Percentiles rank a stretch among this genome's conserved stretches.
phyloP scores from a whole-genome alignment of 2,329 filamentous ascomycete species.

The Diaporthe australafricana region DNA sequence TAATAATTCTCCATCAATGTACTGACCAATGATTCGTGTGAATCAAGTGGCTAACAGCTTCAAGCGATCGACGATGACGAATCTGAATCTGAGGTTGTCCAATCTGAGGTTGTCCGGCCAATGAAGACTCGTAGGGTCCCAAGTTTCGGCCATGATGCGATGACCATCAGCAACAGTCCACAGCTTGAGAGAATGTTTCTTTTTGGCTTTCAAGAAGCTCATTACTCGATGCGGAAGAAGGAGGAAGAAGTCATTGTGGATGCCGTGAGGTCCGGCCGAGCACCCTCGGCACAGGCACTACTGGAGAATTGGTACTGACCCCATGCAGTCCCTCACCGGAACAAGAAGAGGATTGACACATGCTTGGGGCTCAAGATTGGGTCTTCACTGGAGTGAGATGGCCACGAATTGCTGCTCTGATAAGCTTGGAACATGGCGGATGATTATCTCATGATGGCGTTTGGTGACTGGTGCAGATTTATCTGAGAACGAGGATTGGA shows the following conservation, averaged over 20 bases:
- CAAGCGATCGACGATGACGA: not conserved
- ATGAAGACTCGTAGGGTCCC: not conserved
- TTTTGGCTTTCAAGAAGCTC: not conserved
- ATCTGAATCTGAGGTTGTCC: not conserved
- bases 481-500: not conserved
- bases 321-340: not conserved
- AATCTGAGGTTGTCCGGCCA: not conserved
- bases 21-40: fast-evolving
- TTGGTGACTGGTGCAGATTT: not conserved
- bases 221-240: not conserved
- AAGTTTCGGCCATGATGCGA: not conserved
- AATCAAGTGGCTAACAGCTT: not conserved
- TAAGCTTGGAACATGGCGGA: too few relatives aligned
- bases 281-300: not conserved
- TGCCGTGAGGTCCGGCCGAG: not conserved
- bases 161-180: not conserved
- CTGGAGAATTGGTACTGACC: constrained; percentile 1
- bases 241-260: not conserved
- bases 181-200: not conserved
- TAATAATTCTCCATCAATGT: fast-evolving
- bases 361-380: too few relatives aligned
- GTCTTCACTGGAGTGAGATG: too few relatives aligned
- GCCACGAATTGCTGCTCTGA: too few relatives aligned
- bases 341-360: not conserved
- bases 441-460: not conserved